These are phyloP conservation scores for Pythium aquatile DNA, from an alignment of 352 stramenopile species.

Conservation along the genomic window DNA sequence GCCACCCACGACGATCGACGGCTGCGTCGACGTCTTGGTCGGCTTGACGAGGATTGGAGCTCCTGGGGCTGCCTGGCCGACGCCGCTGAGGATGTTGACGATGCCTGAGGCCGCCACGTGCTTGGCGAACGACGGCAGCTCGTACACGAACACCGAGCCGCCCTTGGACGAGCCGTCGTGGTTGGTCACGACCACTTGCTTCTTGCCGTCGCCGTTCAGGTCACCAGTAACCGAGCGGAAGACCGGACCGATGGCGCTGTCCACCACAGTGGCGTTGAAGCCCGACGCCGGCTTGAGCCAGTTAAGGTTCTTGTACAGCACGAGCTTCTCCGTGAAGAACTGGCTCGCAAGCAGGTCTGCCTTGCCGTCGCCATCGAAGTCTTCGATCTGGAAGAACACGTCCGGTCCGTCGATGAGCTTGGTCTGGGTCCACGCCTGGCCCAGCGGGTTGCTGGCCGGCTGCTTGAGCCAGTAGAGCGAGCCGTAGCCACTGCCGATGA, in stretches of 20 bases:
- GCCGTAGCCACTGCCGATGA: slow-evolving; percentile 18
- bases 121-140: slow-evolving; percentile 22
- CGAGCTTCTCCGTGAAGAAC: slow-evolving; percentile 24
- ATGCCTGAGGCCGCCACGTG: slow-evolving; percentile 18
- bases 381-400: slow-evolving; percentile 25
- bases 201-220: slow-evolving; percentile 21
- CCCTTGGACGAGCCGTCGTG: slow-evolving; percentile 3
- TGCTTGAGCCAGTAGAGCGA: slow-evolving; percentile 28
- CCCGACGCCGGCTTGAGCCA: slow-evolving; percentile 14
- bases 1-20: slow-evolving; percentile 22
- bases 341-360: slow-evolving; percentile 14
- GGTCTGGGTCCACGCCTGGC: slow-evolving; percentile 22
- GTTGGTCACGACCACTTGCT: slow-evolving; percentile 22
- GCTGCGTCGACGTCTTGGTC: slow-evolving; percentile 5
- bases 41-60: slow-evolving; percentile 20
- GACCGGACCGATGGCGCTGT: slow-evolving; percentile 20
- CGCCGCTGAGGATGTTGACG: slow-evolving; percentile 24
- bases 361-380: slow-evolving; percentile 20
- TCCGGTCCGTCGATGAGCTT: slow-evolving; percentile 18
- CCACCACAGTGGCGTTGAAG: slow-evolving; percentile 21
- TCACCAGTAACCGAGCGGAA: slow-evolving; percentile 22
- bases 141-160: slow-evolving; percentile 21
- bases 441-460: slow-evolving; percentile 19
- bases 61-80: slow-evolving; percentile 18
- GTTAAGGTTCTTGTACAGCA: slow-evolving; percentile 26